Conservation (phyloP, 345 rosid species). For the Boechera divaricarpa region DNA sequence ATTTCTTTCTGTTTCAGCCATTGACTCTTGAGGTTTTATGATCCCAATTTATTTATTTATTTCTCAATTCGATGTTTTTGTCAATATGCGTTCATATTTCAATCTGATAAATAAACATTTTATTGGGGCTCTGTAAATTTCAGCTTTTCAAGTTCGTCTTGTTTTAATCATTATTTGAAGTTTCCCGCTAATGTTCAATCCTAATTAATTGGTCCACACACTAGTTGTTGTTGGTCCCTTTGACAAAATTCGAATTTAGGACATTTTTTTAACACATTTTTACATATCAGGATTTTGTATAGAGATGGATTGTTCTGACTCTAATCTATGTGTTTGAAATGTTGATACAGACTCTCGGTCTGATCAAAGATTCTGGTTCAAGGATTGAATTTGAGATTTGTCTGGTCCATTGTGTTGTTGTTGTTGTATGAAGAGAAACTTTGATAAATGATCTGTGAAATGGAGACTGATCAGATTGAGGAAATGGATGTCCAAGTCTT, state of each 20-base stretch:
- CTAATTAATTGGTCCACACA: background rate
- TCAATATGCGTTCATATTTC: background rate
- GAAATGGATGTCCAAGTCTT: slow-evolving; percentile 86
- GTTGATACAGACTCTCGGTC: slow-evolving; percentile 27
- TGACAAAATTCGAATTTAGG: slow-evolving; percentile 4
- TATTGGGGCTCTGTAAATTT: background rate
- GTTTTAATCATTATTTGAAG: slow-evolving; percentile 5
- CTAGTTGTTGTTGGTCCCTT: background rate
- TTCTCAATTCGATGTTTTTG: background rate
- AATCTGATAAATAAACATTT: background rate
- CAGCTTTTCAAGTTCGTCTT: background rate
- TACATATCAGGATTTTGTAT: slow-evolving; percentile 12
- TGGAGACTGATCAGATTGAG: slow-evolving; percentile 70
- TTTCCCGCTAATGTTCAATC: slow-evolving; percentile 35
- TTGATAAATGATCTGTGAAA: slow-evolving; percentile 54
- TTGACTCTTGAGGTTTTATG: slow-evolving; percentile 13
- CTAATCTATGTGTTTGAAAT: background rate
- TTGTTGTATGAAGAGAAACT: slow-evolving; percentile 36
- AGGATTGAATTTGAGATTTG: background rate
- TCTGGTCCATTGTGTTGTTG: background rate
- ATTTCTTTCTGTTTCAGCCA: slow-evolving; percentile 7
- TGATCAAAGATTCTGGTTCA: slow-evolving; percentile 20
- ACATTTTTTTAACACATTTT: background rate
- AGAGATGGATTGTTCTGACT: background rate
- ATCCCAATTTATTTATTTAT: background rate